A percentile compares a stretch with the other conserved stretches of the same genome.
Evolutionary conservation across 768 basidiomycete genomes (phyloP).

Genomic region (Calvatia gigantea): DNA sequence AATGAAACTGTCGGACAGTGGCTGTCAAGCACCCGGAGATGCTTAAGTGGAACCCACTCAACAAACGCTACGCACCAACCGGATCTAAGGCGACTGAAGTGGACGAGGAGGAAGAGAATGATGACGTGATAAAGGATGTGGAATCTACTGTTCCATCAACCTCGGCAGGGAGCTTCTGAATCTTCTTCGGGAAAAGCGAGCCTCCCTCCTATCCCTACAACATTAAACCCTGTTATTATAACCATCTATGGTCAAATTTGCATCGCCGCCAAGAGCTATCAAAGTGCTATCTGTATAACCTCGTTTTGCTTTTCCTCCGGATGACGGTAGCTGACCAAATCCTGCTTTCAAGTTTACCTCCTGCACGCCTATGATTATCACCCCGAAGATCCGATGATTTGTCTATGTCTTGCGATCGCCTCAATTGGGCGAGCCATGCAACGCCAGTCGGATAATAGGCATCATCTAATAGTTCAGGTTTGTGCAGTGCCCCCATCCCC

Average conservation of each 20-base stretch:
- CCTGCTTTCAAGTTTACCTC: constrained; percentile 63
- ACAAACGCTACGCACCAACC: constrained; percentile 53
- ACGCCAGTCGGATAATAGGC: constrained; percentile 89
- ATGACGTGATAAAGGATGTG: constrained; percentile 27
- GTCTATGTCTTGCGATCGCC: constrained; percentile 76
- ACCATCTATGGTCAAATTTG: constrained; percentile 82
- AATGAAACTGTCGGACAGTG: constrained; percentile 61
- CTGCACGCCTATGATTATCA: constrained; percentile 86
- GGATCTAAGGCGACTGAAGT: constrained; percentile 32
- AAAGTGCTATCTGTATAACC: constrained; percentile 85
- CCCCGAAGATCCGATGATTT: constrained; percentile 81
- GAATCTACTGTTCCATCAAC: constrained; percentile 18
- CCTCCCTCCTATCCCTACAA: constrained; percentile 50
- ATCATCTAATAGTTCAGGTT: constrained; percentile 79
- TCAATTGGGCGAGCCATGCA: constrained; percentile 92
- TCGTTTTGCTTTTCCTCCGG: neutral
- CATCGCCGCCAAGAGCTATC: constrained; percentile 82
- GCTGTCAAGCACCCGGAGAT: constrained; percentile 61
- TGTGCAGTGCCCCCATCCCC: constrained; percentile 1
- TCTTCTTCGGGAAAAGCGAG: constrained; percentile 12
- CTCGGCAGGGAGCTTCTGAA: neutral
- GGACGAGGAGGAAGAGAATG: constrained; percentile 29
- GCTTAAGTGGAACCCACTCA: constrained; percentile 57
- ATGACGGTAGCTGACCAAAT: neutral
- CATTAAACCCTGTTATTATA: constrained; percentile 66